A percentile compares a stretch with the other conserved stretches of the same genome.
Evolutionary conservation across 345 rosid genomes (phyloP).

Genomic region (Eucalyptus leucophloia): DNA sequence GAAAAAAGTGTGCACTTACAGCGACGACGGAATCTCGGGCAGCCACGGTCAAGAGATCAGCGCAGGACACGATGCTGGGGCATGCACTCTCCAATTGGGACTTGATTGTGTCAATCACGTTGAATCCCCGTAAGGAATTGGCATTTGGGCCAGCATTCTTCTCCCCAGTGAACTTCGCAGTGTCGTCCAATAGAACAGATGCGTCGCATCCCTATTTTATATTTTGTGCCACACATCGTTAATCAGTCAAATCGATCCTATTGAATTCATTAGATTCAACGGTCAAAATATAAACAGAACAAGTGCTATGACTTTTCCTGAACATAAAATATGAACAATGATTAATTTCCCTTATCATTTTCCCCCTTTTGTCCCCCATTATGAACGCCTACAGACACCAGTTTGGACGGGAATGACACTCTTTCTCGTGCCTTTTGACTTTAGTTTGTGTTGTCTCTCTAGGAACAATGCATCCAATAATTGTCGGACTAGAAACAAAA

Average conservation of each 20-base stretch:
- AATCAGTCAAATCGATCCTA: neutral
- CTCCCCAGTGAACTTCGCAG: neutral
- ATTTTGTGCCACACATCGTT: neutral
- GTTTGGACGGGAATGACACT: neutral
- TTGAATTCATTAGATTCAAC: neutral
- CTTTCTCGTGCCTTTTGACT: neutral
- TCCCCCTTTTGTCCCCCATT: neutral
- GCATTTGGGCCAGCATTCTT: neutral
- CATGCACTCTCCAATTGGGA: constrained; percentile 6
- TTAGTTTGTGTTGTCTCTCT: neutral
- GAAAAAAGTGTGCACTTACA: neutral
- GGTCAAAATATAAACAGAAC: neutral
- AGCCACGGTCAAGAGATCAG: constrained; percentile 11
- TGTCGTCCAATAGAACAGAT: constrained; percentile 9
- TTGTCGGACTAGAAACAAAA: neutral
- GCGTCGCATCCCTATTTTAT: constrained; percentile 15
- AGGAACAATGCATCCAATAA: neutral
- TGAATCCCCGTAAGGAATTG: constrained; percentile 12
- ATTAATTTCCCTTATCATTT: neutral
- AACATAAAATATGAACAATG: neutral
- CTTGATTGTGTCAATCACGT: constrained; percentile 12
- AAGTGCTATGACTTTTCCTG: neutral
- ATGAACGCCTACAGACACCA: neutral
- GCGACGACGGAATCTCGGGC: constrained; percentile 16
- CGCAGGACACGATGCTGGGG: constrained; percentile 8